These are phyloP conservation scores for Rhizophlyctis rosea DNA, from an alignment of 192 early-diverging fungal genomes.

Conservation along the genomic window DNA sequence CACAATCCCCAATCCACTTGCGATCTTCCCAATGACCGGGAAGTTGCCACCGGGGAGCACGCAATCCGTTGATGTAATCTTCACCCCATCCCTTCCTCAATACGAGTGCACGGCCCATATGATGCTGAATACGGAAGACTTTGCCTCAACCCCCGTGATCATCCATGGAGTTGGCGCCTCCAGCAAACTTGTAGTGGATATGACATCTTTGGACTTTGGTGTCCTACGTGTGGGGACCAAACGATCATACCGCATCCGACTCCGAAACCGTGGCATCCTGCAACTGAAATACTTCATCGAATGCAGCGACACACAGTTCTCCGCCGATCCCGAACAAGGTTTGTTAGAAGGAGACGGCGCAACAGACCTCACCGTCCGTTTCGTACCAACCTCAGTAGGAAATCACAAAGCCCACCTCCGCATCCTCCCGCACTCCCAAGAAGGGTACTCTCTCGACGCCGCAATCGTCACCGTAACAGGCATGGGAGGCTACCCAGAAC, in stretches of 20 bases:
- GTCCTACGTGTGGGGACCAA: conserved; percentile 48
- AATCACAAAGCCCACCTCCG: conserved; percentile 31
- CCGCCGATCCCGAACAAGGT: conserved; percentile 56
- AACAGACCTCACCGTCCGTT: conserved; percentile 43
- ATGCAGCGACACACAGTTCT: conserved; percentile 40
- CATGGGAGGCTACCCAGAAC: conserved; percentile 55
- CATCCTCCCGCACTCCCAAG: conserved; percentile 25
- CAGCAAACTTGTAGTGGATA: conserved; percentile 28
- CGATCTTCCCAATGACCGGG: conserved; percentile 44
- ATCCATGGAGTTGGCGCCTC: conserved; percentile 51
- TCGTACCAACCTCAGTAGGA: conserved; percentile 41
- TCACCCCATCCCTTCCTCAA: conserved; percentile 47
- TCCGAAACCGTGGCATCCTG: conserved; percentile 50
- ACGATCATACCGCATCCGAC: conserved; percentile 20
- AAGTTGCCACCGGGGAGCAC: conserved; percentile 40
- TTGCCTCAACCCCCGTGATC: conserved; percentile 36
- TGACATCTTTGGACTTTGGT: conserved; percentile 41
- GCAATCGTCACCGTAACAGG: conserved; percentile 36
- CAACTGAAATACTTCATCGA: conserved; percentile 51
- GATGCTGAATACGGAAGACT: conserved; percentile 44
- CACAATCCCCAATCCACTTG: conserved; percentile 35
- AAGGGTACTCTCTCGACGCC: conserved; percentile 35
- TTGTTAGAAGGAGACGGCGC: conserved; percentile 49
- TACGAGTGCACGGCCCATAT: conserved; percentile 39
- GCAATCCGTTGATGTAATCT: conserved; percentile 47